Conservation (phyloP, 805 yeast genomes). For the Saturnispora hagleri region DNA sequence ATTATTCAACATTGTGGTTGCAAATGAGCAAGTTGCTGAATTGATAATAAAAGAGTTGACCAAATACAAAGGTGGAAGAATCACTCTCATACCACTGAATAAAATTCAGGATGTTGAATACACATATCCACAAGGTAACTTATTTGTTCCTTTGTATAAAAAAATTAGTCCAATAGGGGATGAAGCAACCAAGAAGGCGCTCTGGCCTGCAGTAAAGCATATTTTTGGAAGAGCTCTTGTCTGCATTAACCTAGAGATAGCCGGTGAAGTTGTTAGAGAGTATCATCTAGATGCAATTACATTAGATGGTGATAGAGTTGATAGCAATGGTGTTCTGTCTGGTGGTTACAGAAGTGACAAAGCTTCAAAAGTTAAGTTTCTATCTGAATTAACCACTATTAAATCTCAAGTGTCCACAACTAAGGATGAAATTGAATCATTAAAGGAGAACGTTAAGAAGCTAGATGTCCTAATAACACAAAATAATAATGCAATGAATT, state of each 20-base stretch:
- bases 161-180: constrained; percentile 35
- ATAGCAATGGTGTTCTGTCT: constrained; percentile 70
- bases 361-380: constrained; percentile 60
- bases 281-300: constrained; percentile 71
- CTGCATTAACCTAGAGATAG: constrained; percentile 57
- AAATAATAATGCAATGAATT: constrained; percentile 36
- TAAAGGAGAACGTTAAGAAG: constrained; percentile 30
- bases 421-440: constrained; percentile 30
- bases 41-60: constrained; percentile 66
- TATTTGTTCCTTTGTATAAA: constrained; percentile 68
- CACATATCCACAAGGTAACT: constrained; percentile 53
- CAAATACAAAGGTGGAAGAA: constrained; percentile 67
- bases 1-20: constrained; percentile 83
- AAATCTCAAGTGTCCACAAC: constrained; percentile 37
- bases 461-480: constrained; percentile 46
- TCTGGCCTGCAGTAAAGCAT: constrained; percentile 62
- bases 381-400: constrained; percentile 48
- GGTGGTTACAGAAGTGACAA: constrained; percentile 80
- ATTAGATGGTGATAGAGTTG: constrained; percentile 85
- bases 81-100: constrained; percentile 85
- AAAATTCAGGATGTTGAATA: constrained; percentile 39
- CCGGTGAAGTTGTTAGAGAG: constrained; percentile 54
- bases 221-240: constrained; percentile 79
- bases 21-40: constrained; percentile 76
- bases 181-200: constrained; percentile 41